A percentile compares a stretch with the other conserved stretches of the same genome.
Conservation (phyloP, 805 yeast species). For the Candida maesae region DNA sequence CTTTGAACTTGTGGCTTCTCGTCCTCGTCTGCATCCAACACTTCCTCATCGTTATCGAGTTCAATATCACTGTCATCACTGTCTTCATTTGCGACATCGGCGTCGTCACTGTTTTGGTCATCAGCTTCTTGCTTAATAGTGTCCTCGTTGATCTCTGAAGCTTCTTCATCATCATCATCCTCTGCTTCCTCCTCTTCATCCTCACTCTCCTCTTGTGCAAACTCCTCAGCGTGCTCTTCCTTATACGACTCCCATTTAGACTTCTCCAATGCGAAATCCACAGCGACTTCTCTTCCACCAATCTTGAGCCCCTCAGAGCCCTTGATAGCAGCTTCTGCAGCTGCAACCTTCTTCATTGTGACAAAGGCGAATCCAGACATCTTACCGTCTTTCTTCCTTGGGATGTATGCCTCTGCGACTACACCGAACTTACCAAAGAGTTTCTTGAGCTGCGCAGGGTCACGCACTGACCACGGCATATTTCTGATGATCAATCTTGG, state of each 20-base stretch:
- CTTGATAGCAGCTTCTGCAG: conserved; percentile 80
- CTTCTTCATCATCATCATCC: conserved; percentile 23
- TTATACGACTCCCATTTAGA: conserved; percentile 68
- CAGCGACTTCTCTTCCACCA: conserved; percentile 88
- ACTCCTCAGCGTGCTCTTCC: conserved; percentile 40
- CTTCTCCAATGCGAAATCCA: conserved; percentile 90
- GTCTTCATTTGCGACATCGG: conserved; percentile 26
- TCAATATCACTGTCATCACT: conserved; percentile 28
- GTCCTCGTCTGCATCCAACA: conserved; percentile 29
- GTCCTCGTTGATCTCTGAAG: conserved; percentile 30
- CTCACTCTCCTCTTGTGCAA: conserved; percentile 37
- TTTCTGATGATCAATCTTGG: conserved; percentile 88
- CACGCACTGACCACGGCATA: conserved; percentile 93
- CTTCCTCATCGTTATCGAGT: conserved; percentile 32
- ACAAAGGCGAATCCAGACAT: conserved; percentile 96
- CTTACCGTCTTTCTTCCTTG: conserved; percentile 80
- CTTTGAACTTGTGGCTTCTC: conserved; percentile 29
- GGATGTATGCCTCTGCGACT: conserved; percentile 84
- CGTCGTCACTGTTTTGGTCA: conserved; percentile 27
- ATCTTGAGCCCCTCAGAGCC: conserved; percentile 72
- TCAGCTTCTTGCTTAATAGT: conserved; percentile 25
- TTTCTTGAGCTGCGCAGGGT: conserved; percentile 65
- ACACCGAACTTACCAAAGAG: conserved; percentile 76
- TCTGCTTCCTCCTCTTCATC: conserved; percentile 33
- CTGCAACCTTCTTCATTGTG: conserved; percentile 72